These are phyloP conservation scores for Cladosporium sp. DNA, from an alignment of 2,329 filamentous ascomycete species.

Conservation along the genomic window DNA sequence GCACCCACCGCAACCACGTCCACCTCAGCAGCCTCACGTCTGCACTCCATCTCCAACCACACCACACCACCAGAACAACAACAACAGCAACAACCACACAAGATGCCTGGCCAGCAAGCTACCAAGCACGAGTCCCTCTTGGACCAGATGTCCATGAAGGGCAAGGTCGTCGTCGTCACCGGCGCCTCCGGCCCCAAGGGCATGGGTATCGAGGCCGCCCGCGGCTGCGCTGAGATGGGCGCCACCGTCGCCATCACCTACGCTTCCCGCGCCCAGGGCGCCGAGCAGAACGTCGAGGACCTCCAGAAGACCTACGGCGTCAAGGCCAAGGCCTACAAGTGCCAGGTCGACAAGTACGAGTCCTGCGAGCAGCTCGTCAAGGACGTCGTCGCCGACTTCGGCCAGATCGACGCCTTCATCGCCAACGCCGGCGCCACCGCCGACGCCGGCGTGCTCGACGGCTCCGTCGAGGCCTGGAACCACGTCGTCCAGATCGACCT, in stretches of 20 bases:
- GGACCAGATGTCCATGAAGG: conserved; percentile 50
- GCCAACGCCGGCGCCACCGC: conserved; percentile 67
- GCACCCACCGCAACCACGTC: conserved; percentile 3
- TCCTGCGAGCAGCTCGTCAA: conserved; percentile 52
- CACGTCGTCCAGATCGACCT: conserved; percentile 80
- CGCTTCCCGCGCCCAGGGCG: conserved; percentile 54
- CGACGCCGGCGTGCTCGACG: conserved; percentile 61
- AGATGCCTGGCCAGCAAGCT: conserved; percentile 34
- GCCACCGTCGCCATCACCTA: conserved; percentile 63
- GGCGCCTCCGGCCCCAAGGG: conserved; percentile 56
- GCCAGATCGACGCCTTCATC: conserved; percentile 61
- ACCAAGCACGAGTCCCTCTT: conserved; percentile 53
- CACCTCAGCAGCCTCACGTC: background rate
- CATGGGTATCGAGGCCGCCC: conserved; percentile 62
- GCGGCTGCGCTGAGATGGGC: conserved; percentile 58
- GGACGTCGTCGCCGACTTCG: conserved; percentile 62
- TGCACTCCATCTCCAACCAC: conserved; percentile 9
- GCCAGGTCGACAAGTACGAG: conserved; percentile 52
- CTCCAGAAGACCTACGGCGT: conserved; percentile 54
- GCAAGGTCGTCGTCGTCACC: conserved; percentile 48
- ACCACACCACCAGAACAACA: background rate
- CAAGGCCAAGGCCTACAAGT: conserved; percentile 64
- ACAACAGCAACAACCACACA: background rate
- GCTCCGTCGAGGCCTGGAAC: conserved; percentile 64
- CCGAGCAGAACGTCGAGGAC: conserved; percentile 60